Base-by-base conservation (phyloP, 202 grass and related monocot species). In the Bolboschoenoplectus hybrid region DNA sequence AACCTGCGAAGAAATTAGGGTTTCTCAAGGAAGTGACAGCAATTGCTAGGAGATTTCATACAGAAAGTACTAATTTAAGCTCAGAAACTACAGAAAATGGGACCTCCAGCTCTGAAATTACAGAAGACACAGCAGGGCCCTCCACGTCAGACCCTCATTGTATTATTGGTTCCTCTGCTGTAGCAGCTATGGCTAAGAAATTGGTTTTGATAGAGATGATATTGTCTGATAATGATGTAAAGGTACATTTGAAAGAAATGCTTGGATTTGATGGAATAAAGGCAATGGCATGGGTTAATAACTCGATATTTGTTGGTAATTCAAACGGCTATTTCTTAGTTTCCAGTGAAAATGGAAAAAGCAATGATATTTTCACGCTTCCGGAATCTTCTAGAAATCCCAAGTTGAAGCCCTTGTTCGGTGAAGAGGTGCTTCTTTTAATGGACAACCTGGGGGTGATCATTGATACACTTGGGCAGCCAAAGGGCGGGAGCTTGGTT, bases 361-460 rank as follows among this genome's bases (percentile, higher is more conserved):
- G 17, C 2, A 81, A 66, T 49, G 86, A 91, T 35, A 84, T 98
- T 66, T 98, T 98, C 88, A 63, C 85, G 0, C 91, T 98, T 67
- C 95, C 95, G 0, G 93, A 95, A 66, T 95, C 90, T 46, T 91
- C 89, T 0, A 63, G 86, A 9, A 86, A 55, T 0, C 93, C 95
- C 2, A 91, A 82, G 86, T 84, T 98, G 76, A 98, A 88, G 82
- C 92, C 87, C 12, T 85, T 98, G 84, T 91, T 82, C 3, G 88
- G 82, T 34, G 88, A 89, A 39, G 93, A 98, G 79, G 81, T 81
- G 73, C 91, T 95, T 67, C 82, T 98, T 65, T 88, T 98, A 43
- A 89, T 98, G 58, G 95, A 98, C 86, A 98, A 95, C 84, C 88
- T 98, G 0, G 95, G 95, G 19, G 93, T 98, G 58, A 86, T 95